Evolutionary conservation across 176 grass and related monocot genomes (phyloP).

Genomic region (Musa acuminata): DNA sequence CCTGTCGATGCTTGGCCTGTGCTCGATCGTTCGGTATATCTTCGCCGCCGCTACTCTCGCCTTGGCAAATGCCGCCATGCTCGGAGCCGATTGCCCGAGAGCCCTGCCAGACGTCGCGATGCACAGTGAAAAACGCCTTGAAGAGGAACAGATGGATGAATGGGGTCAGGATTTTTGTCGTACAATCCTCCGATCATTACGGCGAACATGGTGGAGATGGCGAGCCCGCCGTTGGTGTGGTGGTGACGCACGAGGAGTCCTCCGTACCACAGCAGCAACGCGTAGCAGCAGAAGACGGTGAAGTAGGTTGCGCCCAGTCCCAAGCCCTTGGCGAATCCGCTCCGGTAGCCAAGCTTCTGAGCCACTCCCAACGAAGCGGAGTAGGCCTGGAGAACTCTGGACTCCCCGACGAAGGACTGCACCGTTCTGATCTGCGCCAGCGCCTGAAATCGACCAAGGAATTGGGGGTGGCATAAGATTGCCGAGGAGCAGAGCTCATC

Average conservation of each 20-base stretch:
- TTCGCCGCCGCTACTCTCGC: conserved; percentile 83
- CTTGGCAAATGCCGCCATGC: conserved; percentile 91
- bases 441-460: conserved; percentile 27
- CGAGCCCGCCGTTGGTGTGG: conserved; percentile 79
- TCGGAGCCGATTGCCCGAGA: conserved; percentile 87
- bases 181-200: conserved; percentile 82
- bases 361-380: conserved; percentile 61
- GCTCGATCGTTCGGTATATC: conserved; percentile 74
- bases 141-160: not conserved
- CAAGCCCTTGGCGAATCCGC: conserved; percentile 76
- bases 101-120: conserved; percentile 28
- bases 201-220: conserved; percentile 82
- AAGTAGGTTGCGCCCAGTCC: conserved; percentile 84
- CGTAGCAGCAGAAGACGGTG: conserved; percentile 93
- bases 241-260: conserved; percentile 67
- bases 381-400: conserved; percentile 67
- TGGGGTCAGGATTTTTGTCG: conserved; percentile 12
- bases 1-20: conserved; percentile 38
- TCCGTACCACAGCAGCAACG: conserved; percentile 83
- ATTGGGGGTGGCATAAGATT: not conserved
- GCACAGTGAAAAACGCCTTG: not conserved
- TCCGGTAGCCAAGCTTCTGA: conserved; percentile 81
- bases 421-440: conserved; percentile 76
- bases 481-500: not conserved
- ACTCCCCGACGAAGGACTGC: conserved; percentile 77